phyloP scores from a whole-genome alignment of 257 asterid genomes.

The Coffea eugenioides region DNA sequence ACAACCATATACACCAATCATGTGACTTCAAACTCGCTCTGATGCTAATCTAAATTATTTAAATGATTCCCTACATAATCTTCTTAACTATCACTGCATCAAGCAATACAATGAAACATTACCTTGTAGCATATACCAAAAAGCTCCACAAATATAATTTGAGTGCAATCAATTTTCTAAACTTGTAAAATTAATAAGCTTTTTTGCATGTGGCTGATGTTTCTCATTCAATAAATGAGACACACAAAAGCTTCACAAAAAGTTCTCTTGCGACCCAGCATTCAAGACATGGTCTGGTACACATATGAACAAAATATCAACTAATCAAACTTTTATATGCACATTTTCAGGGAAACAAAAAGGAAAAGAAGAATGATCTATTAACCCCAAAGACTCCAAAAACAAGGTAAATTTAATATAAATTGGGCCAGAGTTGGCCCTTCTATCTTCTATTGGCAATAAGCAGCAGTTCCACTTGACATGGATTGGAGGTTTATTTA shows the following conservation, averaged over 20 bases:
- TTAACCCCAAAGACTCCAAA: neutral
- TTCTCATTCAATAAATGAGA: neutral
- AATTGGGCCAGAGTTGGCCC: neutral
- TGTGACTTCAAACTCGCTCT: neutral
- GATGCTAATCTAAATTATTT: neutral
- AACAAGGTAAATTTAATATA: no score
- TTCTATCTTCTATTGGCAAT: neutral
- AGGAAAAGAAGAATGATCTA: neutral
- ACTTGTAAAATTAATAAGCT: neutral
- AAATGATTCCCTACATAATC: neutral
- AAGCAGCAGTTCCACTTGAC: neutral
- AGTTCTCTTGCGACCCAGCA: neutral
- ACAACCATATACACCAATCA: neutral
- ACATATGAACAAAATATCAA: no score
- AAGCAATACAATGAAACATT: neutral
- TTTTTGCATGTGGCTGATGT: neutral
- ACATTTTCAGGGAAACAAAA: neutral
- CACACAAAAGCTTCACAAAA: neutral
- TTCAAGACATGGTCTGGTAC: neutral
- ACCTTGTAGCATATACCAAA: neutral
- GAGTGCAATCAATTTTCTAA: neutral
- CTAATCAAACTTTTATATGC: neutral
- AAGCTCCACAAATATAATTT: neutral
- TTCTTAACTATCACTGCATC: neutral
- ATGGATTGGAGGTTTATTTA: neutral